Base-by-base conservation (phyloP, 1,139 yeast genomes). In the Spencermartinsiella ligniputridi region DNA sequence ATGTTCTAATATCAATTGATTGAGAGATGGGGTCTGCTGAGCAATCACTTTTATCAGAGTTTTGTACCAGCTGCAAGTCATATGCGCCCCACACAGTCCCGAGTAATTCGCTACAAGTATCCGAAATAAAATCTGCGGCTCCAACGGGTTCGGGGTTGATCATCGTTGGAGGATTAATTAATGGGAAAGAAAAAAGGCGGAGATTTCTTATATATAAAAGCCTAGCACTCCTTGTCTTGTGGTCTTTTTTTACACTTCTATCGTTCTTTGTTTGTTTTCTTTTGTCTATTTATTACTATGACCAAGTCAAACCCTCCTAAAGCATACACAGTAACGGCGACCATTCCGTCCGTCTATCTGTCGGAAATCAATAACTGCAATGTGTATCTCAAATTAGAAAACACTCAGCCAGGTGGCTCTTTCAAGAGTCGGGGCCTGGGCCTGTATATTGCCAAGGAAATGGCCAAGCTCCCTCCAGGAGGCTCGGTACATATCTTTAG, bases 401-500 rank as follows among this genome's bases (percentile, higher is more conserved):
- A 70, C 51, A 70, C 78, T 29, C 92, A 83, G 56, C 89, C 90
- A 2, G 72, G 83, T 13, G 89, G 90, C 1, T 78, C 85, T 40
- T 83, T 83, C 70, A 83, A 83, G 59, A 68, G 81, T 22, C 68
- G 90, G 53, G 89, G 89, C 0, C 71, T 83, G 33, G 81, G 86
- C 2, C 57, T 72, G 50, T 45, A 56, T 9, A 56, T 57, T 27
- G 40, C 39, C 3, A 21, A 37, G 6, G 42, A 44, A 32, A 46
- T 56, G n/a, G 42, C 44, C n/a, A 32, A 40, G 3, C 32, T 41
- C 27, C 32, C 35, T 47, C 32, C 48, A 11, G 45, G 47, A 6
- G 51, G 49, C 17, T 57, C 61, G 30, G 69, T 76, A n/a, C 73
- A 72, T 17, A 78, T 82, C 3, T 78, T 72, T 58, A 73, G 83